Evolutionary conservation across 1,284 basidiomycete genomes (phyloP), one percentile per base, ranked within the genome.

Genomic region (Sporisorium scitamineum): DNA sequence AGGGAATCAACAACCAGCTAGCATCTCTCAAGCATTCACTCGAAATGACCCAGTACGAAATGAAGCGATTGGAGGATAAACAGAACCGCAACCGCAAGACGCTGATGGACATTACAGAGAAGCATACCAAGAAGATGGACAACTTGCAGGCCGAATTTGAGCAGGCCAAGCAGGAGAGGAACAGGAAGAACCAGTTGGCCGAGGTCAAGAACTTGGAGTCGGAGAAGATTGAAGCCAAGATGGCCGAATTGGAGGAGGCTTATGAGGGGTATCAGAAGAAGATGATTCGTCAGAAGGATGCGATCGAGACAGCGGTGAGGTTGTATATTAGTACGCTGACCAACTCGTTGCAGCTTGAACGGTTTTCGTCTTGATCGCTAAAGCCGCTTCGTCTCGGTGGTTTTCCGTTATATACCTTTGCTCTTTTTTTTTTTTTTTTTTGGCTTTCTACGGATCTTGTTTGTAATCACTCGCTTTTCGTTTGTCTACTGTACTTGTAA

Each of bases 181-280:
- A 26, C 29, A 41, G 62, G 34, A 75, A 70, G 34, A 70, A 66
- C 26, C 58, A 66, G 22, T 29, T 63, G 41, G 72, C 63, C 6
- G 72, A 75, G 11, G 34, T 54, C 20, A 75, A 75, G 54, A 70
- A 70, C n/a, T 13, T 59, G 5, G 72, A 75, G 48, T 31, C 51
- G 5, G 72, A 76, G 58, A 65, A 67, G 59, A 71, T 80, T 41
- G 80, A 82, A 29, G 73, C 66, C 22, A 69, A 79, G 67, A 69
- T 79, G 58, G 61, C 66, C 32, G 64, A 76, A 52, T 53, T 68
- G 55, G 62, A 65, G 41, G 58, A 68, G 51, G 68, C 57, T 11
- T 71, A 61, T 34, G 69, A 69, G 24, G 70, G 60, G 16, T 70
- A 71, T 56, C 70, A 72, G 66, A 75, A 73, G 56, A 68, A 73